Conservation (phyloP, 352 stramenopile genomes). For the Pythium brassicae region DNA sequence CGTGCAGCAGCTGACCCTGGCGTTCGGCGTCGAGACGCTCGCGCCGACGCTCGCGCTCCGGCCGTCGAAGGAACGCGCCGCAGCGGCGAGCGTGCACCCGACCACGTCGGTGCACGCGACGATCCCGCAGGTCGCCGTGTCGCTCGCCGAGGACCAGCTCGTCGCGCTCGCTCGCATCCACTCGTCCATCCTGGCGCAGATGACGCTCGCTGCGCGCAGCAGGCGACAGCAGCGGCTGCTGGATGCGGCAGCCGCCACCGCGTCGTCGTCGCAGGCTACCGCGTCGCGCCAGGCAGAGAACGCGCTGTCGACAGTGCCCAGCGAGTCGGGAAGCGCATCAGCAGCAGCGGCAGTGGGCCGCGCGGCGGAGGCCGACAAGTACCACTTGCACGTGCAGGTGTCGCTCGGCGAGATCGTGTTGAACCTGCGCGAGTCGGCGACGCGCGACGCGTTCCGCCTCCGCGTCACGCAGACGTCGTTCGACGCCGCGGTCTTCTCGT, state of each 20-base stretch:
- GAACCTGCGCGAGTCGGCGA: conserved; percentile 41
- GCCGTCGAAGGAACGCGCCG: conserved; percentile 6
- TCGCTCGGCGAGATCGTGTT: conserved; percentile 47
- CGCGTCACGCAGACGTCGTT: conserved; percentile 45
- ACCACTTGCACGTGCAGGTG: conserved; percentile 43
- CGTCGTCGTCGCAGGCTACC: background rate
- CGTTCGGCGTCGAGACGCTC: conserved; percentile 48
- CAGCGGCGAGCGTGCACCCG: background rate
- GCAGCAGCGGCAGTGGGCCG: conserved; percentile 1
- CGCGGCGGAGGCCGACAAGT: conserved; percentile 23
- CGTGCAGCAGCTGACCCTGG: conserved; percentile 56
- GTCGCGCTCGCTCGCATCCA: conserved; percentile 16
- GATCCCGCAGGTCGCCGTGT: conserved; percentile 18
- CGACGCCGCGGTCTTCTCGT: conserved; percentile 35
- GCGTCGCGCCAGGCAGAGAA: background rate
- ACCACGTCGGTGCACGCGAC: conserved; percentile 11
- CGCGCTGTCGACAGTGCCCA: background rate
- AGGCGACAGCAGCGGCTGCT: background rate
- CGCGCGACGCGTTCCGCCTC: conserved; percentile 49
- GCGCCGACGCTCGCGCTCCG: conserved; percentile 6
- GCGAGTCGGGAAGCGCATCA: background rate
- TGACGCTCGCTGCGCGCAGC: conserved; percentile 1
- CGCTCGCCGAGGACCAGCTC: conserved; percentile 14
- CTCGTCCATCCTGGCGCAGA: conserved; percentile 15
- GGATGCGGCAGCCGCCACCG: background rate